Evolutionary conservation across 225 moss, liverwort and hornwort species (phyloP).

Genomic region (Bryum argenteum): DNA sequence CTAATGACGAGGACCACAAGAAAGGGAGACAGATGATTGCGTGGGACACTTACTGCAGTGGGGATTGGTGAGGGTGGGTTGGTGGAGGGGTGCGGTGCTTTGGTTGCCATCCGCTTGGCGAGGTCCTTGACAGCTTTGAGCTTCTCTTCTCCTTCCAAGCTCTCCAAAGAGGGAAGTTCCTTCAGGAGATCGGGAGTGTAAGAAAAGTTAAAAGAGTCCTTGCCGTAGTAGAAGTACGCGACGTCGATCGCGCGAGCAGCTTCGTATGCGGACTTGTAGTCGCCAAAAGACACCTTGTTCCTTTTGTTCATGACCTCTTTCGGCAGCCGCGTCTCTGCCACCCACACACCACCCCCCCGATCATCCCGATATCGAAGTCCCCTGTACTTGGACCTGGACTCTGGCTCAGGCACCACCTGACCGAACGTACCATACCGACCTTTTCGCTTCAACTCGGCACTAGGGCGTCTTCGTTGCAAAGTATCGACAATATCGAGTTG

Average conservation of each 20-base stretch:
- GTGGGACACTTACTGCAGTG: background rate
- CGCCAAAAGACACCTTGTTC: conserved; percentile 1
- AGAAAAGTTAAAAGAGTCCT: background rate
- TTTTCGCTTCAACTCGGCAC: background rate
- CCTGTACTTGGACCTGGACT: background rate
- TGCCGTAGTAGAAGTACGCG: background rate
- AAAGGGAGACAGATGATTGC: too few species aligned
- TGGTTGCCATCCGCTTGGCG: conserved; percentile 8
- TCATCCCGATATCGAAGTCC: background rate
- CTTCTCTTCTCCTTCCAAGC: conserved; percentile 2
- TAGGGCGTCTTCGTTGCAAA: too few species aligned
- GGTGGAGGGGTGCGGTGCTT: background rate
- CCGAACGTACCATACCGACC: background rate
- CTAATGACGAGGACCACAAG: too few species aligned
- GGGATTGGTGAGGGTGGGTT: background rate
- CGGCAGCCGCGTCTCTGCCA: background rate
- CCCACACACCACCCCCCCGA: background rate
- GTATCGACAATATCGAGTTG: background rate
- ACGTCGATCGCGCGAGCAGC: background rate
- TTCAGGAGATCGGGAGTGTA: background rate
- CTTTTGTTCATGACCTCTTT: background rate
- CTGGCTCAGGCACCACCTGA: background rate
- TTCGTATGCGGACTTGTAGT: background rate
- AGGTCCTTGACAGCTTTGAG: background rate
- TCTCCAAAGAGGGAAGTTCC: background rate